These are phyloP conservation scores for Coemansia sp. DNA, from an alignment of 192 early-diverging fungal species.

Conservation along the genomic window DNA sequence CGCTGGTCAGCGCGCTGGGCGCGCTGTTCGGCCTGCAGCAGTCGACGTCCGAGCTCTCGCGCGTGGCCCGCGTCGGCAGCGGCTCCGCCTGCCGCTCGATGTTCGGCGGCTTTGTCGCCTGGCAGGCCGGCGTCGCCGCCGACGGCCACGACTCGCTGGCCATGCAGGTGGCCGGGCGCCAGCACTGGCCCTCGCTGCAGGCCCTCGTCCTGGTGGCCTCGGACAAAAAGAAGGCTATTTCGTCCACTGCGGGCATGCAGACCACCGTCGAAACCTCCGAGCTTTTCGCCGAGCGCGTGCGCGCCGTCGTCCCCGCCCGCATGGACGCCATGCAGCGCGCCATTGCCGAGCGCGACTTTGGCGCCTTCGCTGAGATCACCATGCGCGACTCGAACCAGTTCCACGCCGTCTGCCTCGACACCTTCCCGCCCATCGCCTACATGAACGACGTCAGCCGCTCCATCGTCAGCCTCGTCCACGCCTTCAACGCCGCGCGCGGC, in stretches of 20 bases:
- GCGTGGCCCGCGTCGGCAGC: slow-evolving; percentile 91
- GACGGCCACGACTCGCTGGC: slow-evolving; percentile 90
- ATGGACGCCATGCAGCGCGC: slow-evolving; percentile 92
- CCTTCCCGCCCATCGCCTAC: slow-evolving; percentile 98
- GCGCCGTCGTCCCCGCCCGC: slow-evolving; percentile 82
- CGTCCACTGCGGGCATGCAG: slow-evolving; percentile 98
- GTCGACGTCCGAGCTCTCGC: slow-evolving; percentile 77
- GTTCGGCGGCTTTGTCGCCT: slow-evolving; percentile 98
- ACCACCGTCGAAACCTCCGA: slow-evolving; percentile 90
- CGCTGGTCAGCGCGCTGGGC: slow-evolving; percentile 83
- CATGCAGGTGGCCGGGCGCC: slow-evolving; percentile 86
- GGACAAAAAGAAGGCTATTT: slow-evolving; percentile 89
- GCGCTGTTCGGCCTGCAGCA: slow-evolving; percentile 74
- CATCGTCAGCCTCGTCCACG: slow-evolving; percentile 82
- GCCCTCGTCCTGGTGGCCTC: slow-evolving; percentile 94
- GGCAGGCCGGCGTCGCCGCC: slow-evolving; percentile 85
- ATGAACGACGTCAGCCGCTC: slow-evolving; percentile 93
- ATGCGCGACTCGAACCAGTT: slow-evolving; percentile 99
- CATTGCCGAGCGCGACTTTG: slow-evolving; percentile 83
- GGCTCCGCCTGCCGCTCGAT: slow-evolving; percentile 97
- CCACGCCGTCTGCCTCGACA: slow-evolving; percentile 99
- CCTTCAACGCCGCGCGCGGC: slow-evolving; percentile 70
- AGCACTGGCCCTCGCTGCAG: slow-evolving; percentile 96
- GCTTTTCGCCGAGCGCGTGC: slow-evolving; percentile 83
- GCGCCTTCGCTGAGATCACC: slow-evolving; percentile 90